phyloP scores from a whole-genome alignment of 805 yeast species.

The Metschnikowia proteae region DNA sequence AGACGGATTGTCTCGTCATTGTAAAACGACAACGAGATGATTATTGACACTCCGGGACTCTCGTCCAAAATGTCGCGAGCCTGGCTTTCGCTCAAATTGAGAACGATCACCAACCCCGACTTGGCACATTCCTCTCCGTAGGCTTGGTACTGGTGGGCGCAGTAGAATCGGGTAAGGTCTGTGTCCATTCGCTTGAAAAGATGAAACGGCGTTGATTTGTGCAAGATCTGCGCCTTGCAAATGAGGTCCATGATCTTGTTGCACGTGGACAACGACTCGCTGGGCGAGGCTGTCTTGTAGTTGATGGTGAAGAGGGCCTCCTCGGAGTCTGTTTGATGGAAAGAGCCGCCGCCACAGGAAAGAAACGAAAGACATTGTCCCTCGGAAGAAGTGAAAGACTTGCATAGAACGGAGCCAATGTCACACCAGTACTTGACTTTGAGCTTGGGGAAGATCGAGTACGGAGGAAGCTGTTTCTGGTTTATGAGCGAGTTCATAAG shows the following conservation, averaged over 20 bases:
- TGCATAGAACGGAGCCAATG: conserved; percentile 52
- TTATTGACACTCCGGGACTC: conserved; percentile 40
- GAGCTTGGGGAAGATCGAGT: conserved; percentile 56
- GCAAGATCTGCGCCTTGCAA: conserved; percentile 66
- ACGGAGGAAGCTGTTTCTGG: conserved; percentile 64
- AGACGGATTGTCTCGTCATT: conserved; percentile 24
- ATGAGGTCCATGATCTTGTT: conserved; percentile 51
- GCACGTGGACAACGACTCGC: conserved; percentile 15
- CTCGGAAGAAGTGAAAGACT: conserved; percentile 34
- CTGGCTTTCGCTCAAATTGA: conserved; percentile 50
- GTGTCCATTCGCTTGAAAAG: conserved; percentile 52
- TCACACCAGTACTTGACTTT: conserved; percentile 65
- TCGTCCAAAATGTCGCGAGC: conserved; percentile 28
- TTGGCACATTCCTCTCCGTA: conserved; percentile 54
- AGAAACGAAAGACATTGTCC: conserved; percentile 28
- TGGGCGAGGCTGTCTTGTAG: conserved; percentile 23
- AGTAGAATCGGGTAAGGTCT: conserved; percentile 46
- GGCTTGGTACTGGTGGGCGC: conserved; percentile 61
- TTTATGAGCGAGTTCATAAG: conserved; percentile 88
- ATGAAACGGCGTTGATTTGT: conserved; percentile 83
- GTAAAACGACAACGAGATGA: conserved; percentile 44
- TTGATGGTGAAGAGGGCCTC: conserved; percentile 21
- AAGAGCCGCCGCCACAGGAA: conserved; percentile 24
- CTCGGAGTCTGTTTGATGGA: conserved; percentile 21
- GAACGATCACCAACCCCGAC: conserved; percentile 61